Base-by-base conservation (phyloP, 2,329 filamentous ascomycete species). In the Harringtonia aguacate region DNA sequence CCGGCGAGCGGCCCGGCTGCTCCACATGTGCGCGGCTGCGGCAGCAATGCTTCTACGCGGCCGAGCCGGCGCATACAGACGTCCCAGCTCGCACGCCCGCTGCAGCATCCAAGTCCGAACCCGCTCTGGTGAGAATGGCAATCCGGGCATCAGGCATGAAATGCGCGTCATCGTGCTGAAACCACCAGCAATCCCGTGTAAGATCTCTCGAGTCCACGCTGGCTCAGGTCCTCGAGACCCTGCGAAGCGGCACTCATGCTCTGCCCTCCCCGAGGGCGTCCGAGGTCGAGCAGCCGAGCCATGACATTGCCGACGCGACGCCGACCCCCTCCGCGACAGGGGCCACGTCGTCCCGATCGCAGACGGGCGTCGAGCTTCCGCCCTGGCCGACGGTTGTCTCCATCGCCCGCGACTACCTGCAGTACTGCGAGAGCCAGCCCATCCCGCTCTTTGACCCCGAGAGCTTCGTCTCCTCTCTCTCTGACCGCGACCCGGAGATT, bases 1-100 rank as follows among this genome's bases (percentile, higher is more conserved):
- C 24, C 4, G 40, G 40, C 9, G 40, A 42, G 17, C 33, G 33
- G 15, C 40, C 33, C 2, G 33, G 40, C 24, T 42, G 40, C 18
- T 30, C 33, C 17, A 36, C 40, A 2, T 43, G 41, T 18, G 35
- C 20, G 4, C 41, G 35, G 7, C 13, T 43, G 29, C 13, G 41
- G 13, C 41, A 43, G 18, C 41, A n/a, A 2, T 43, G 41, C 28
- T 38, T 38, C 14, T 43, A 43, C 27, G 41, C 41, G 8, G 41
- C 20, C 8, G 35, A 38, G 7, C 34, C 27, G n/a, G 7, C 24
- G 7, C 7, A 27, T 6, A 27, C 10, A 7, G 24, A 27, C 36
- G 36, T 8, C 20, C 21, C 9, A 24, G 10, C n/a, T 4, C 34
- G 2, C 13, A n/a, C 14, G n/a, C 12, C 14, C 27, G 34, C 34